A percentile compares a stretch with the other conserved stretches of the same genome.
phyloP scores from a whole-genome alignment of 768 basidiomycete species.

The Hemileccinum rubropunctum region DNA sequence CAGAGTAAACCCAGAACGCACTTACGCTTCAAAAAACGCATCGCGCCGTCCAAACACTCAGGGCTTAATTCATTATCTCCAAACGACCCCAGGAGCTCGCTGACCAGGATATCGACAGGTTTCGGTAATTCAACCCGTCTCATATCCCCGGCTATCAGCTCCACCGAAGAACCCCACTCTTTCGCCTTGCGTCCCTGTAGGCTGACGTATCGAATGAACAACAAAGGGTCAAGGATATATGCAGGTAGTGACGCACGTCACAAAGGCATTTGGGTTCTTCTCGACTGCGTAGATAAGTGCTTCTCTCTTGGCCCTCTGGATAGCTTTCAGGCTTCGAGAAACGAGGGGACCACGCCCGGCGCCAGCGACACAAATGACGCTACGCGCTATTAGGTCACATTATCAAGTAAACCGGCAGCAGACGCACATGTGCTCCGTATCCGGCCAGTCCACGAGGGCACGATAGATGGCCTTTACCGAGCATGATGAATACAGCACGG shows the following conservation, averaged over 20 bases:
- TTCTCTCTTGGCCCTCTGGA: constrained; percentile 59
- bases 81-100: constrained; percentile 94
- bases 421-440: constrained; percentile 56
- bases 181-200: constrained; percentile 76
- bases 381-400: constrained; percentile 33
- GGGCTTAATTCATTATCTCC: constrained; percentile 99
- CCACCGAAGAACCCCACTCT: constrained; percentile 83
- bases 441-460: constrained; percentile 72
- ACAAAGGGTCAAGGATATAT: constrained; percentile 7
- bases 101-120: constrained; percentile 88
- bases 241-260: constrained; percentile 67
- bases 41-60: constrained; percentile 95
- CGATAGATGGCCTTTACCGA: constrained; percentile 66
- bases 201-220: constrained; percentile 39
- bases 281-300: constrained; percentile 85
- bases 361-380: constrained; percentile 87
- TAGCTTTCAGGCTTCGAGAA: constrained; percentile 74
- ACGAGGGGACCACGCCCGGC: constrained; percentile 95
- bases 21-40: constrained; percentile 86
- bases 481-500: constrained; percentile 8
- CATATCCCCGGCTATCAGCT: constrained; percentile 95
- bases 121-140: constrained; percentile 79
- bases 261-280: constrained; percentile 94
- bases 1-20: background rate
- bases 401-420: constrained; percentile 28